phyloP scores from a whole-genome alignment of 805 yeast genomes.

The Tetrapisispora pingtungensis region DNA sequence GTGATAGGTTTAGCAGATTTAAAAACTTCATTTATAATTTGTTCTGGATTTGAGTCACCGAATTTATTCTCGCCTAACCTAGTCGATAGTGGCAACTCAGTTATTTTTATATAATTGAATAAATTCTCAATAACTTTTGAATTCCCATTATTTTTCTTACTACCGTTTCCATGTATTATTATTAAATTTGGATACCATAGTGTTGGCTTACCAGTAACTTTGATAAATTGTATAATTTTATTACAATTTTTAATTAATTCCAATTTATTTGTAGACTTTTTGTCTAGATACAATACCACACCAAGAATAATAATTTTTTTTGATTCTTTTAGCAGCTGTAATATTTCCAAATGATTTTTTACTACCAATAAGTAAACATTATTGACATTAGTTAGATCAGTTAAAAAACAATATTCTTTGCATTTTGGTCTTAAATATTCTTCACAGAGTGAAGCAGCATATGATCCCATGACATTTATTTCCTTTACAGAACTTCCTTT shows the following conservation, averaged over 20 bases:
- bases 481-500: not conserved
- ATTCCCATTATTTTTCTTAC: not conserved
- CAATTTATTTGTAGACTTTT: not conserved
- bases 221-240: not conserved
- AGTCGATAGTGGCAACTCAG: not conserved
- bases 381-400: not conserved
- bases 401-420: not conserved
- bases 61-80: not conserved
- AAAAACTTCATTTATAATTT: not conserved
- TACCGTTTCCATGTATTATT: not conserved
- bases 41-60: not conserved
- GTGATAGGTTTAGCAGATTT: conserved; percentile 2
- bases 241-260: conserved; percentile 2
- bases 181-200: not conserved
- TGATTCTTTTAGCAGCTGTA: not conserved
- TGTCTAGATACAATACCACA: not conserved
- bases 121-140: not conserved
- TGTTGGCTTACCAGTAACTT: not conserved
- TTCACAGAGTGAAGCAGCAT: not conserved
- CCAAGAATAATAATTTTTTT: not conserved
- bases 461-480: not conserved
- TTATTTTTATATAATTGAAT: not conserved
- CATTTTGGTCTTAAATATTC: not conserved
- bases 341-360: not conserved
- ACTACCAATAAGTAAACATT: not conserved